phyloP scores from a whole-genome alignment of 208 protist species.

The Leptomonas seymouri region DNA sequence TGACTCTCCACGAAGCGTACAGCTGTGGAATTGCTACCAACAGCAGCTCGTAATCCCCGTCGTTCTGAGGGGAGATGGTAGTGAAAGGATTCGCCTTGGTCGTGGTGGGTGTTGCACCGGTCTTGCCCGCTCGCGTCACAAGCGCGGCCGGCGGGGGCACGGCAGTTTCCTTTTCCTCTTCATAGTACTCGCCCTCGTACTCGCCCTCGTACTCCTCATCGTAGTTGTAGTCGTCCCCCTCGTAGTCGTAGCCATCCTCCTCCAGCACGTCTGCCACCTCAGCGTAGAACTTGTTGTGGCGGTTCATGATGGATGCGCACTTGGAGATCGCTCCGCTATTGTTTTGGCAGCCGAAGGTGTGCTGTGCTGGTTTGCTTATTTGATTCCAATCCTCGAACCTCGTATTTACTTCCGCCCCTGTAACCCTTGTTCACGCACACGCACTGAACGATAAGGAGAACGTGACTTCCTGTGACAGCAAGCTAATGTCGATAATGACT shows the following conservation, averaged over 20 bases:
- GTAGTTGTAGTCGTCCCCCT: constrained; percentile 54
- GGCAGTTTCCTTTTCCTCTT: constrained; percentile 1
- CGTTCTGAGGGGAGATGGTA: constrained; percentile 31
- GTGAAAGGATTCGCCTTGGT: constrained; percentile 29
- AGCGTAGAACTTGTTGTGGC: constrained; percentile 79
- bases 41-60: constrained; percentile 67
- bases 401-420: too few relatives aligned
- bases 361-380: background rate
- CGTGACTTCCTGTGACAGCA: too few relatives aligned
- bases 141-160: background rate
- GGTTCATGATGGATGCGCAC: constrained; percentile 52
- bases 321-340: too few relatives aligned
- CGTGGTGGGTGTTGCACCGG: background rate
- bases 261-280: constrained; percentile 51
- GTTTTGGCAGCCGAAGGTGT: too few relatives aligned
- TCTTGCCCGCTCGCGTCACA: background rate
- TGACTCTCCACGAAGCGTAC: constrained; percentile 45
- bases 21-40: constrained; percentile 42
- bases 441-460: too few relatives aligned
- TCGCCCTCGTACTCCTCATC: constrained; percentile 64
- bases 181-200: constrained; percentile 31
- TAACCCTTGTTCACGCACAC: too few relatives aligned
- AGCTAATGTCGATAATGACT: too few relatives aligned
- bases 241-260: constrained; percentile 57
- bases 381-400: background rate